Evolutionary conservation across 768 basidiomycete species (phyloP).

Genomic region (Leccinum obscurum): DNA sequence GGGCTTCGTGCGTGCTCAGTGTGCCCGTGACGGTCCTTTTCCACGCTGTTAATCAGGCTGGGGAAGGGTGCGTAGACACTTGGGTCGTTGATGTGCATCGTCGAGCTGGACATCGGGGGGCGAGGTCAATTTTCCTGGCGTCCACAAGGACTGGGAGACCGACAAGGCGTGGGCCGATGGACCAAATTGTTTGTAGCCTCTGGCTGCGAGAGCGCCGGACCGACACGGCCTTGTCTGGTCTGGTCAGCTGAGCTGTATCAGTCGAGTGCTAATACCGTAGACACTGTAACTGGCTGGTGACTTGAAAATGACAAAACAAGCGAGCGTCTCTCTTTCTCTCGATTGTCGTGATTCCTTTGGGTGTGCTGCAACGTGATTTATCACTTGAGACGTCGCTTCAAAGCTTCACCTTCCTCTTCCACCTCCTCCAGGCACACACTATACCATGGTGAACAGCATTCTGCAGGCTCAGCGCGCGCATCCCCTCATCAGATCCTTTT

Average conservation of each 20-base stretch:
- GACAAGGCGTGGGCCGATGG: conserved; percentile 15
- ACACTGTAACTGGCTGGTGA: conserved; percentile 22
- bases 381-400: conserved; percentile 6
- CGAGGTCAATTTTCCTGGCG: conserved; percentile 16
- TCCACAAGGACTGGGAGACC: conserved; percentile 12
- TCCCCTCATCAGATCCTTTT: conserved; percentile 13
- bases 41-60: conserved; percentile 18
- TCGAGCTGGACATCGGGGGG: conserved; percentile 23
- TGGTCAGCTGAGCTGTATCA: too few relatives aligned
- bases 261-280: neutral
- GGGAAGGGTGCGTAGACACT: conserved; percentile 19
- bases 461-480: neutral
- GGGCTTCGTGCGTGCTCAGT: conserved; percentile 9
- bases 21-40: conserved; percentile 11
- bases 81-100: conserved; percentile 27
- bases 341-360: conserved; percentile 7
- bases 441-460: conserved; percentile 24
- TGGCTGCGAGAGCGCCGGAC: neutral
- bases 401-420: neutral
- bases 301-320: conserved; percentile 34
- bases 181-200: neutral
- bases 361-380: conserved; percentile 4
- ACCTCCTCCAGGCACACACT: conserved; percentile 1
- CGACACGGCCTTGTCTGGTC: too few relatives aligned
- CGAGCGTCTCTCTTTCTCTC: conserved; percentile 13